phyloP scores from a whole-genome alignment of 2,329 filamentous ascomycete genomes.

The Colletotrichum graminicola region DNA sequence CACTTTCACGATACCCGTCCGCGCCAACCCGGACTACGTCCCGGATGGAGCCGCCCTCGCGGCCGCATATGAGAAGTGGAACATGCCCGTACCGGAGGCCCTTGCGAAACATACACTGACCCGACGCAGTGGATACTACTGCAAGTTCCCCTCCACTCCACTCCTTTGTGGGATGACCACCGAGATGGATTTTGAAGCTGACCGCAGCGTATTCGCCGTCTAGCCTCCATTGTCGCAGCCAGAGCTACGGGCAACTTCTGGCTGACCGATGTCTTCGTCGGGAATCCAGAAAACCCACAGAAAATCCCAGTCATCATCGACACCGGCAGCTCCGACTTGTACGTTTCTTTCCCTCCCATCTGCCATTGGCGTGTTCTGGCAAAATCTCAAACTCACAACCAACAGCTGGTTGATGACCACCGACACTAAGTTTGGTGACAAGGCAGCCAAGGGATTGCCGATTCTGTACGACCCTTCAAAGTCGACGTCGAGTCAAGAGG shows the following conservation, averaged over 20 bases:
- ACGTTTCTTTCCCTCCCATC: not conserved
- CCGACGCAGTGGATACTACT: constrained; percentile 30
- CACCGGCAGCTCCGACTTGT: constrained; percentile 34
- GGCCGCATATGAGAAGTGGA: constrained; percentile 33
- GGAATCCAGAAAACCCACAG: constrained; percentile 15
- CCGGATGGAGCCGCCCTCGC: constrained; percentile 33
- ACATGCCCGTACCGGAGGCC: constrained; percentile 32
- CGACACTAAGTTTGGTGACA: constrained; percentile 45
- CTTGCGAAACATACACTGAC: constrained; percentile 23
- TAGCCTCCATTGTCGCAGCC: constrained; percentile 21
- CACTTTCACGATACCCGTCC: constrained; percentile 26
- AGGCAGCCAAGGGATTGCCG: constrained; percentile 55
- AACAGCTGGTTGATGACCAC: constrained; percentile 47
- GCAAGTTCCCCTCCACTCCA: not conserved
- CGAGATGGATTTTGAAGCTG: not conserved
- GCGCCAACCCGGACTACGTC: constrained; percentile 26
- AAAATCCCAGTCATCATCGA: constrained; percentile 37
- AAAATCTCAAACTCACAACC: not conserved
- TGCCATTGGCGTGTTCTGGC: not conserved
- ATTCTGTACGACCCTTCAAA: constrained; percentile 59
- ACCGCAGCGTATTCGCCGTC: not conserved
- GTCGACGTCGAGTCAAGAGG: constrained; percentile 57
- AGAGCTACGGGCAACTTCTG: constrained; percentile 28
- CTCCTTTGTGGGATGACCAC: not conserved
- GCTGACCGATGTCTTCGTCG: constrained; percentile 35